These are phyloP conservation scores for Kockiozyma suomiensis DNA, from an alignment of 805 yeast genomes.

Conservation along the genomic window DNA sequence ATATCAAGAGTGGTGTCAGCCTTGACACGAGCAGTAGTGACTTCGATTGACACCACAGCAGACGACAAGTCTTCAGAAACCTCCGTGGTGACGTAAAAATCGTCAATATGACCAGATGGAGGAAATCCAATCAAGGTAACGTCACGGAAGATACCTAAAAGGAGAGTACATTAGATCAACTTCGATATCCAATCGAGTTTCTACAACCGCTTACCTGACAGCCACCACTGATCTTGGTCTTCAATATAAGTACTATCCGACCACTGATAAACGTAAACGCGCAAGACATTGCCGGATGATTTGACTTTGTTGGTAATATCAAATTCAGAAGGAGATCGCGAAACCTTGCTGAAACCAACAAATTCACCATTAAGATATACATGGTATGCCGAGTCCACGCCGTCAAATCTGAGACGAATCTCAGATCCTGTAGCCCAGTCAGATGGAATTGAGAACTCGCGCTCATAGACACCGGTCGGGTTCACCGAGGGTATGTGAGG, in stretches of 20 bases:
- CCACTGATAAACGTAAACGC: slow-evolving; percentile 43
- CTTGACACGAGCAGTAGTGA: slow-evolving; percentile 7
- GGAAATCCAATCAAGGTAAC: slow-evolving; percentile 41
- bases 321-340: slow-evolving; percentile 45
- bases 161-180: not conserved
- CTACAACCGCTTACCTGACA: slow-evolving; percentile 40
- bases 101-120: slow-evolving; percentile 41
- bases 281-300: slow-evolving; percentile 19
- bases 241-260: slow-evolving; percentile 45
- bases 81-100: slow-evolving; percentile 39
- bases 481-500: slow-evolving; percentile 43
- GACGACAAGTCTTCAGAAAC: slow-evolving; percentile 16
- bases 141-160: slow-evolving; percentile 42
- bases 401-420: slow-evolving; percentile 43
- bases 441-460: slow-evolving; percentile 37
- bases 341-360: slow-evolving; percentile 42
- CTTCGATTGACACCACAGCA: slow-evolving; percentile 5
- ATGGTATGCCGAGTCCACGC: slow-evolving; percentile 45
- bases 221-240: slow-evolving; percentile 49
- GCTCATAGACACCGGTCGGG: slow-evolving; percentile 44
- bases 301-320: slow-evolving; percentile 35
- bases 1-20: slow-evolving; percentile 1
- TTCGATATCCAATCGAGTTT: not conserved
- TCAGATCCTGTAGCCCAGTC: slow-evolving; percentile 31
- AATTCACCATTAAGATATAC: slow-evolving; percentile 42